phyloP scores from a whole-genome alignment of 2,329 filamentous ascomycete genomes.

The Boeremia exigua region DNA sequence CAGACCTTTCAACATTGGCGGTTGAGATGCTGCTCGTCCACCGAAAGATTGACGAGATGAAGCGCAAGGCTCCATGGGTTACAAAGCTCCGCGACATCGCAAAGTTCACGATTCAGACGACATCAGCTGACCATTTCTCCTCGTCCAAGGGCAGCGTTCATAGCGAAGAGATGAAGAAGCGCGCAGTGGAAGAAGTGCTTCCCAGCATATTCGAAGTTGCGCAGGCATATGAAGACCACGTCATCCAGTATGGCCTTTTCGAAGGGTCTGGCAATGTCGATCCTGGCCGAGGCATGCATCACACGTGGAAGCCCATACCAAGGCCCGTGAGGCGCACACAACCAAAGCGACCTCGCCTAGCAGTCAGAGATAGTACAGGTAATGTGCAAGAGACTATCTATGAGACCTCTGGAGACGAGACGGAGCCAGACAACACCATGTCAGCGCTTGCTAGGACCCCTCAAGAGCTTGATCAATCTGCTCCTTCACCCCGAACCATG shows the following conservation, averaged over 20 bases:
- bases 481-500: background rate
- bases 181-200: constrained; percentile 33
- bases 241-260: constrained; percentile 32
- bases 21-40: constrained; percentile 42
- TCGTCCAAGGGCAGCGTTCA: constrained; percentile 32
- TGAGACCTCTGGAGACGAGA: constrained; percentile 28
- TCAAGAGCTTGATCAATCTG: background rate
- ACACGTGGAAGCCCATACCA: constrained; percentile 32
- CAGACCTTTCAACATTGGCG: constrained; percentile 36
- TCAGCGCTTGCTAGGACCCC: background rate
- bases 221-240: constrained; percentile 37
- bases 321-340: constrained; percentile 22
- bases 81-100: constrained; percentile 30
- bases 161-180: constrained; percentile 34
- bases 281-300: constrained; percentile 26
- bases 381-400: background rate
- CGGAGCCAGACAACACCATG: constrained; percentile 29
- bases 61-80: constrained; percentile 35
- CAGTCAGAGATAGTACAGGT: background rate
- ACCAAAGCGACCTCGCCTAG: constrained; percentile 21
- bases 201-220: constrained; percentile 40
- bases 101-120: constrained; percentile 27
- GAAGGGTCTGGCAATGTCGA: constrained; percentile 30
- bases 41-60: constrained; percentile 29
- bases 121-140: constrained; percentile 33